These are phyloP conservation scores for Mucor piriformis DNA, from an alignment of 371 early-diverging fungal genomes.

Conservation along the genomic window DNA sequence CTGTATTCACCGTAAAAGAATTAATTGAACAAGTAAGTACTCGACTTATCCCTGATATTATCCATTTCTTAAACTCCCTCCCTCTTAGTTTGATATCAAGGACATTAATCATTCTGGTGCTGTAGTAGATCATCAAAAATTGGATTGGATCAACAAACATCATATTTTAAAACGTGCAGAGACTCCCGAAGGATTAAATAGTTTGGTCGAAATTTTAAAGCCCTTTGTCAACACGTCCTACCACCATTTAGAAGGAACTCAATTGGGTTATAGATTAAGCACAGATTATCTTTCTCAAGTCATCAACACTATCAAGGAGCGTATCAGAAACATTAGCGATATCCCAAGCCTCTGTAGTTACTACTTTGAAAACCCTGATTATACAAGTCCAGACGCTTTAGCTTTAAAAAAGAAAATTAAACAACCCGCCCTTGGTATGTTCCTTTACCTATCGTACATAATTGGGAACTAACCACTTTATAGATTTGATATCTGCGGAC, in stretches of 20 bases:
- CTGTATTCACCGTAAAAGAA: slow-evolving; percentile 59
- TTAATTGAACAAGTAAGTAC: slow-evolving; percentile 64
- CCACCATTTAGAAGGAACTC: slow-evolving; percentile 19
- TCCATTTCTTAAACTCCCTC: no score
- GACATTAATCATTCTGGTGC: slow-evolving; percentile 78
- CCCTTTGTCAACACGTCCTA: slow-evolving; percentile 32
- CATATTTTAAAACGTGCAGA: slow-evolving; percentile 64
- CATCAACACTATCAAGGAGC: slow-evolving; percentile 58
- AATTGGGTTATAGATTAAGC: slow-evolving; percentile 26
- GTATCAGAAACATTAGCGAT: slow-evolving; percentile 62
- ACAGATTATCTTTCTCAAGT: slow-evolving; percentile 48
- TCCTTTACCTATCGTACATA: not conserved
- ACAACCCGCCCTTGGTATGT: slow-evolving; percentile 38
- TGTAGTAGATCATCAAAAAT: slow-evolving; percentile 75
- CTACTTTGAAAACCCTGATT: slow-evolving; percentile 62
- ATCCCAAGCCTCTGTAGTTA: slow-evolving; percentile 60
- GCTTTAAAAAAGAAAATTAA: slow-evolving; percentile 52
- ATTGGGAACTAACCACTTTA: not conserved
- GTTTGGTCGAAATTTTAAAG: slow-evolving; percentile 41
- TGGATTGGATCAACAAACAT: slow-evolving; percentile 86
- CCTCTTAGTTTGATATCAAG: slow-evolving; percentile 75
- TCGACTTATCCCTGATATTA: not conserved
- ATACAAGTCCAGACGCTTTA: slow-evolving; percentile 50
- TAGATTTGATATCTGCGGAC: slow-evolving; percentile 25
- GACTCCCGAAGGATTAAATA: slow-evolving; percentile 45